Conservation (phyloP, 257 asterid species). For the Solanum habrochaites region DNA sequence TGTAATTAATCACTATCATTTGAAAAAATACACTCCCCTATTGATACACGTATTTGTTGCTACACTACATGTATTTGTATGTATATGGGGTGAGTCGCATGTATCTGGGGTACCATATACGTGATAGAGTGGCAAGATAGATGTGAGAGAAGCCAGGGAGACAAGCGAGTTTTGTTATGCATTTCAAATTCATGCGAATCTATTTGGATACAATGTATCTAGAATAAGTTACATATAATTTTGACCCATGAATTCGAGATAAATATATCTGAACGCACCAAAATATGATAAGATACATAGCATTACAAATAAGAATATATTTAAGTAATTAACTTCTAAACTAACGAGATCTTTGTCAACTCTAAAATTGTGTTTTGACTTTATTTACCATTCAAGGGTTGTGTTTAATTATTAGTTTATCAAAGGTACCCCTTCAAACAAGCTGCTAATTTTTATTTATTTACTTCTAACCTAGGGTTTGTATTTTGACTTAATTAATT, state of each 20-base stretch:
- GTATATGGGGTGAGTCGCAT: too few relatives aligned
- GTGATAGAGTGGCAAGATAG: not conserved
- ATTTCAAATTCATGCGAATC: not conserved
- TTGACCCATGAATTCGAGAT: not conserved
- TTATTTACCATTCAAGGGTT: not conserved
- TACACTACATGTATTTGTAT: not conserved
- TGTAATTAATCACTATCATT: not conserved
- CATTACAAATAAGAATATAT: too few relatives aligned
- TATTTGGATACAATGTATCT: too few relatives aligned
- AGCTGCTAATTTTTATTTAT: not conserved
- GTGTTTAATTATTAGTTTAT: not conserved
- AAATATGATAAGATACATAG: not conserved
- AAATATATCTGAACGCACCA: not conserved
- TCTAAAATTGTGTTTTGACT: not conserved
- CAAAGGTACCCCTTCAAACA: not conserved
- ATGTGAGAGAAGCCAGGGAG: too few relatives aligned
- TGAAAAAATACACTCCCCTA: too few relatives aligned
- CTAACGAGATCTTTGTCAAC: too few relatives aligned
- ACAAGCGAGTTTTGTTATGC: too few relatives aligned
- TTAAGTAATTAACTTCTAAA: not conserved
- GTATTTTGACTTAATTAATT: not conserved
- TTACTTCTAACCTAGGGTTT: not conserved
- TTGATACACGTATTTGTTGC: too few relatives aligned
- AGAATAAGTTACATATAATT: too few relatives aligned
- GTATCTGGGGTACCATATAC: too few relatives aligned